Conservation (phyloP, 2,329 filamentous ascomycete genomes). For the Aspergillus uvarum region DNA sequence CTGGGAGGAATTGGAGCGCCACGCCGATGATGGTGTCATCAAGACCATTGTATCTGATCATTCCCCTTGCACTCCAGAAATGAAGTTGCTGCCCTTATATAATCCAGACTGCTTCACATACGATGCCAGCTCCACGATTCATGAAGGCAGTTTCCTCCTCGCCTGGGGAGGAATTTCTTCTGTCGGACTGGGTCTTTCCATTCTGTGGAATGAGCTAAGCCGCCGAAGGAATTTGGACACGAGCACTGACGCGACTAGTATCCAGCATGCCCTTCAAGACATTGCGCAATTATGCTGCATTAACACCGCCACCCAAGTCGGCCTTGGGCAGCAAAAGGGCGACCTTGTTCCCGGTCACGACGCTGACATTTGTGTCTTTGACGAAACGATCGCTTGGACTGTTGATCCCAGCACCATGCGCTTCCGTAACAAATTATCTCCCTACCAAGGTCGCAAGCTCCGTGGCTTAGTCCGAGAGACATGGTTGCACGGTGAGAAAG, state of each 20-base stretch:
- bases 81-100: slow-evolving; percentile 83
- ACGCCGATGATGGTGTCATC: slow-evolving; percentile 72
- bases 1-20: slow-evolving; percentile 72
- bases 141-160: slow-evolving; percentile 84
- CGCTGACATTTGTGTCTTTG: slow-evolving; percentile 89
- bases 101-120: slow-evolving; percentile 45
- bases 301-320: slow-evolving; percentile 86
- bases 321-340: slow-evolving; percentile 78
- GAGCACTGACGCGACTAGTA: slow-evolving; percentile 39
- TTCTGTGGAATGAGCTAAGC: slow-evolving; percentile 76
- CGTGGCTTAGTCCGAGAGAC: slow-evolving; percentile 79
- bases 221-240: slow-evolving; percentile 54
- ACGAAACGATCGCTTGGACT: slow-evolving; percentile 74
- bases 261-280: slow-evolving; percentile 64
- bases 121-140: slow-evolving; percentile 30
- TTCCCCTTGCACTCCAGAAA: slow-evolving; percentile 89
- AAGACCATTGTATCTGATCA: slow-evolving; percentile 92
- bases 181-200: slow-evolving; percentile 87
- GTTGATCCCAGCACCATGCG: slow-evolving; percentile 78
- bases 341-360: slow-evolving; percentile 77
- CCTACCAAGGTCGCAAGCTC: slow-evolving; percentile 80
- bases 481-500: slow-evolving; percentile 73
- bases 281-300: slow-evolving; percentile 81
- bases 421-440: slow-evolving; percentile 89
- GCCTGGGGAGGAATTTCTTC: slow-evolving; percentile 96